Evolutionary conservation across 768 basidiomycete genomes (phyloP).

Genomic region (Leccinum obscurum): DNA sequence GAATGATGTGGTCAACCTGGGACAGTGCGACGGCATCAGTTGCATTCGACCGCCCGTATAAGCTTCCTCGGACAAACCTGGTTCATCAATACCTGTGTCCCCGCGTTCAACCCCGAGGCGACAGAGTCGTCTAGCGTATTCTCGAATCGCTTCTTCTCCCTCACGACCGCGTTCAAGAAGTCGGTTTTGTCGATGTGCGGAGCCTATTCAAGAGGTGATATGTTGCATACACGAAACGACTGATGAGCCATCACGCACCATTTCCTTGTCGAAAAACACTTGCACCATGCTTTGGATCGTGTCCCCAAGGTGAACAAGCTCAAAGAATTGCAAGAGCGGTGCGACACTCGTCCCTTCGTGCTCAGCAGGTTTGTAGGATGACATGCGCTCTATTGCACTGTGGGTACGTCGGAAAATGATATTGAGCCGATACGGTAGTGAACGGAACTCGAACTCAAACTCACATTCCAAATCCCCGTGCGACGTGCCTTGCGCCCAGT

Average conservation of each 20-base stretch:
- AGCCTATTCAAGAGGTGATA: constrained; percentile 43
- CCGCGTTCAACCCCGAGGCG: constrained; percentile 90
- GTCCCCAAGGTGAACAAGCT: constrained; percentile 95
- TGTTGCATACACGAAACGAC: not conserved
- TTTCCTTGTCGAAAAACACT: constrained; percentile 96
- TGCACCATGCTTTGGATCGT: constrained; percentile 98
- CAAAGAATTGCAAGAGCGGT: constrained; percentile 94
- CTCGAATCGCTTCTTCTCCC: constrained; percentile 97
- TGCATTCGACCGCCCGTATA: not conserved
- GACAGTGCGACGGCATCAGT: constrained; percentile 2
- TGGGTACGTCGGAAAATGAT: not conserved
- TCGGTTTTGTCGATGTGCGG: constrained; percentile 91
- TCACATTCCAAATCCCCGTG: constrained; percentile 74
- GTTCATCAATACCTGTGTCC: constrained; percentile 93
- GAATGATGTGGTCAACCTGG: constrained; percentile 92
- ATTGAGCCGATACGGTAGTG: not conserved
- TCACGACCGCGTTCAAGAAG: constrained; percentile 87
- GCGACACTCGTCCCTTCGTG: constrained; percentile 84
- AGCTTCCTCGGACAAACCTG: constrained; percentile 52
- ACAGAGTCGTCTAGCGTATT: constrained; percentile 91
- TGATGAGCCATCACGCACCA: constrained; percentile 49
- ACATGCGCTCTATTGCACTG: constrained; percentile 90
- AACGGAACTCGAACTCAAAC: constrained; percentile 25
- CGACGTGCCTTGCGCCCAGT: constrained; percentile 76
- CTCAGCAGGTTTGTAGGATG: constrained; percentile 84